Evolutionary conservation across 352 stramenopile genomes (phyloP).

Genomic region (Pythium aristosporum): DNA sequence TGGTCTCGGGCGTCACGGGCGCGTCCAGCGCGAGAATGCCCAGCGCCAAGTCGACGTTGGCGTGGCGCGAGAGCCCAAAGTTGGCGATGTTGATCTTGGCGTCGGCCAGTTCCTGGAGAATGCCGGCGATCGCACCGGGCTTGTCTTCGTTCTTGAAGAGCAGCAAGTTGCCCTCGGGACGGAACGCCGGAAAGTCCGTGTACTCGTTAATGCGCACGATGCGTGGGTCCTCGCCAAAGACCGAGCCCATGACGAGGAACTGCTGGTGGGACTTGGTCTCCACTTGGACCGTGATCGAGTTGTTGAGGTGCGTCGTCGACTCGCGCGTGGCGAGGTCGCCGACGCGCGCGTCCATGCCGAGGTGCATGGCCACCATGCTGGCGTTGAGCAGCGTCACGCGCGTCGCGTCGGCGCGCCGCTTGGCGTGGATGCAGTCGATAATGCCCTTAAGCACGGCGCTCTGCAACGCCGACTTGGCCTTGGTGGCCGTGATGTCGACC

Average conservation of each 20-base stretch:
- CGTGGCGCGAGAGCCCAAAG: constrained; percentile 76
- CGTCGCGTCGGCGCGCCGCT: constrained; percentile 21
- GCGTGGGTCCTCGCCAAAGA: constrained; percentile 81
- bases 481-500: constrained; percentile 75
- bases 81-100: constrained; percentile 86
- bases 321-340: constrained; percentile 50
- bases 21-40: constrained; percentile 76
- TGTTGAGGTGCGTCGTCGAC: constrained; percentile 63
- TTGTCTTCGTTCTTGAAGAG: constrained; percentile 86
- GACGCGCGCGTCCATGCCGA: constrained; percentile 76
- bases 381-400: constrained; percentile 65
- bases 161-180: constrained; percentile 71
- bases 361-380: constrained; percentile 65
- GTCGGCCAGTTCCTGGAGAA: constrained; percentile 63
- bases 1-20: constrained; percentile 49
- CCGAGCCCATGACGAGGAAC: constrained; percentile 70
- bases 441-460: constrained; percentile 75
- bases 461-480: constrained; percentile 70
- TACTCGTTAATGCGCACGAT: constrained; percentile 83
- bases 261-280: constrained; percentile 57
- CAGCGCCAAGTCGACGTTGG: constrained; percentile 53
- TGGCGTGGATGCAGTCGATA: constrained; percentile 51
- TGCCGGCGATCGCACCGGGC: constrained; percentile 71
- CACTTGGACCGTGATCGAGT: constrained; percentile 71
- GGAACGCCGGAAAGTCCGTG: constrained; percentile 83